Evolutionary conservation across 495 filamentous ascomycete species (phyloP), one percentile per base, ranked within the genome.

Genomic region (Podospora pseudoanserina): DNA sequence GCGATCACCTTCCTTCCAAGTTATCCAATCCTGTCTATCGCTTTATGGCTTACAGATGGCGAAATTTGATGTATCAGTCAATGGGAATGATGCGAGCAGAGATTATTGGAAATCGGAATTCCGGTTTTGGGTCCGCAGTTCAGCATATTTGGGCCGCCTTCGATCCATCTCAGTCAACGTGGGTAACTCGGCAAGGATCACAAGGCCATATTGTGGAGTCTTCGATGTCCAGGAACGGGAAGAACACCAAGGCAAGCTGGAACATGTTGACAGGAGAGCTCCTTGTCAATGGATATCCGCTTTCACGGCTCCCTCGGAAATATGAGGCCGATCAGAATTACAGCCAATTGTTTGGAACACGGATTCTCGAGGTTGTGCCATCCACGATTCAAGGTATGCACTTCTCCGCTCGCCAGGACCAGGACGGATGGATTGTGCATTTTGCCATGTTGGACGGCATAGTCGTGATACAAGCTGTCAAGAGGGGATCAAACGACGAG

Each of bases 181-280:
- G 67, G 61, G 26, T 18, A 15, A 18, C 56, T 7, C 34, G 32
- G 32, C 3, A 1, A 5, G 55, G 60, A 11, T 5, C 20, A n/a
- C 59, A 64, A 5, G 2, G 44, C 19, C 32, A 73, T 69, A 56
- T 67, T 58, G 18, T 66, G 7, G 19, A 60, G 26, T 18, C 39
- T 20, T 2, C 1, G 4, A 58, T 65, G 56, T 32, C 1, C 19
- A 13, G 1, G 23, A 20, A n/a, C 18, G 16, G 66, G 26, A 62
- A 3, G 57, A 39, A 5, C 7, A 53, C 2, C 63, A 77, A 6
- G 18, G 23, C 1, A 78, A 79, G 84, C 26, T 86, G 79, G 70
- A 87, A 89, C 70, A 54, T 88, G 4, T 72, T 90, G 20, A 84
- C 79, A 2, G 86, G 86, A 0, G 76, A 82, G 39, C 78, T 91